A percentile compares a stretch with the other conserved stretches of the same genome.
phyloP scores from a whole-genome alignment of 768 basidiomycete species.

The Chiua virens region DNA sequence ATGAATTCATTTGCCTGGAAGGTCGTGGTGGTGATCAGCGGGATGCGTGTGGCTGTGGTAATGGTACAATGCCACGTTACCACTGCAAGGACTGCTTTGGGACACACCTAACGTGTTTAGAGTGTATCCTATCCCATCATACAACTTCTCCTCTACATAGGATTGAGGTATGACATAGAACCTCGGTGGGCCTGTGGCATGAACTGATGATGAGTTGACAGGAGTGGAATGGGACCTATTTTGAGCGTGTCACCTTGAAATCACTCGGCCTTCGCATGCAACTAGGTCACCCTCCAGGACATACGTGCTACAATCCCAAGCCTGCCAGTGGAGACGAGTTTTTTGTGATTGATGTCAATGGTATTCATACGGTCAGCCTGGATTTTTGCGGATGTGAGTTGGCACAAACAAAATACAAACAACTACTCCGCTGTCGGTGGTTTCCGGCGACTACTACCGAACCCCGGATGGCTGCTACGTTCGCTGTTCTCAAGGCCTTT shows the following conservation, averaged over 20 bases:
- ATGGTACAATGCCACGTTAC: not conserved
- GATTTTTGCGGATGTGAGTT: slow-evolving; percentile 22
- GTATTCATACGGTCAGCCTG: slow-evolving; percentile 19
- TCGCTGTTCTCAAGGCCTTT: not conserved
- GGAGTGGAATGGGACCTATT: slow-evolving; percentile 19
- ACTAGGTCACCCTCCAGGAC: slow-evolving; percentile 17
- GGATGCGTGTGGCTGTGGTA: not conserved
- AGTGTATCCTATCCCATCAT: slow-evolving; percentile 6
- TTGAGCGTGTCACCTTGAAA: slow-evolving; percentile 6
- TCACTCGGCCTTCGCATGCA: slow-evolving; percentile 20
- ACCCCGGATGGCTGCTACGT: not conserved
- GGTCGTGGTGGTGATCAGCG: not conserved
- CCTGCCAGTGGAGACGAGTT: slow-evolving; percentile 5
- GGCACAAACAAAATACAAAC: not conserved
- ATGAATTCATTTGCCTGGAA: slow-evolving; percentile 3
- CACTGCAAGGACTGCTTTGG: slow-evolving; percentile 12
- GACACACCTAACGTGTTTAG: not conserved
- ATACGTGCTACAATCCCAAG: not conserved
- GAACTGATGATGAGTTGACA: not conserved
- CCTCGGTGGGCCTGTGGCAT: too few relatives aligned
- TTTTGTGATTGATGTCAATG: too few relatives aligned
- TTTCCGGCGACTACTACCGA: not conserved
- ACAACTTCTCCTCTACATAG: slow-evolving; percentile 11
- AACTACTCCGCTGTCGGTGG: not conserved
- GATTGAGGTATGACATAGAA: slow-evolving; percentile 8